These are phyloP conservation scores for Termitomyces sp. DNA, from an alignment of 768 basidiomycete genomes.

Conservation along the genomic window DNA sequence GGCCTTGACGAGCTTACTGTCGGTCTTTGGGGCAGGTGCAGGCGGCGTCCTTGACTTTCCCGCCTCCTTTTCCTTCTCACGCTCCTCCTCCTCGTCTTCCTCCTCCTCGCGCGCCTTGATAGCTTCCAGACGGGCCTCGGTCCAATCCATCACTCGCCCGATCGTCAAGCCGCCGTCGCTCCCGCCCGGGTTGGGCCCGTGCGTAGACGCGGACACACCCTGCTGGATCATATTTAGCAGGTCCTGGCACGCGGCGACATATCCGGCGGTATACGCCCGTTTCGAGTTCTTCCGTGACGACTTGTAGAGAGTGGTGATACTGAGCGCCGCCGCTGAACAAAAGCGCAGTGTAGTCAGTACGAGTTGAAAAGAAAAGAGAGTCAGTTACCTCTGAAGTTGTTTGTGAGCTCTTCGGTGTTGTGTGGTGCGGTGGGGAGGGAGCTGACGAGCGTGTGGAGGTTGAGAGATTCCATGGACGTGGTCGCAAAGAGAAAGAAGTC, in stretches of 20 bases:
- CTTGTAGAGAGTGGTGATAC: constrained; percentile 80
- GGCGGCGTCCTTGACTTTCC: constrained; percentile 14
- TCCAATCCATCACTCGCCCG: constrained; percentile 79
- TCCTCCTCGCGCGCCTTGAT: constrained; percentile 71
- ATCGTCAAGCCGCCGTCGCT: constrained; percentile 65
- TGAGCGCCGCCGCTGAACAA: constrained; percentile 66
- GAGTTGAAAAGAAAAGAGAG: constrained; percentile 14
- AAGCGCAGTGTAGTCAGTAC: constrained; percentile 4
- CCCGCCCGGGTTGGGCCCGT: constrained; percentile 41
- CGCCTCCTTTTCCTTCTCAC: constrained; percentile 49
- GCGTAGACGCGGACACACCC: constrained; percentile 50
- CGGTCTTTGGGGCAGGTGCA: constrained; percentile 16
- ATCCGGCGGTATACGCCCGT: constrained; percentile 75
- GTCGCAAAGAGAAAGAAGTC: constrained; percentile 6
- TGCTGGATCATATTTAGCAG: constrained; percentile 79
- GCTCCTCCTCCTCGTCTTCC: constrained; percentile 77
- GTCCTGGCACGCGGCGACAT: constrained; percentile 75
- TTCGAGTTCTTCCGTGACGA: constrained; percentile 74
- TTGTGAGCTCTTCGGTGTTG: constrained; percentile 74
- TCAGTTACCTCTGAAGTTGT: constrained; percentile 70
- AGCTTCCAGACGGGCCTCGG: constrained; percentile 75
- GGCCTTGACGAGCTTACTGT: constrained; percentile 7
- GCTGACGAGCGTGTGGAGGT: constrained; percentile 71
- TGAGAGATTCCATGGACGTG: constrained; percentile 73
- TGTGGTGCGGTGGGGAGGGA: constrained; percentile 69